Conservation (phyloP, 2,329 filamentous ascomycete species). For the Trichoderma gracile region DNA sequence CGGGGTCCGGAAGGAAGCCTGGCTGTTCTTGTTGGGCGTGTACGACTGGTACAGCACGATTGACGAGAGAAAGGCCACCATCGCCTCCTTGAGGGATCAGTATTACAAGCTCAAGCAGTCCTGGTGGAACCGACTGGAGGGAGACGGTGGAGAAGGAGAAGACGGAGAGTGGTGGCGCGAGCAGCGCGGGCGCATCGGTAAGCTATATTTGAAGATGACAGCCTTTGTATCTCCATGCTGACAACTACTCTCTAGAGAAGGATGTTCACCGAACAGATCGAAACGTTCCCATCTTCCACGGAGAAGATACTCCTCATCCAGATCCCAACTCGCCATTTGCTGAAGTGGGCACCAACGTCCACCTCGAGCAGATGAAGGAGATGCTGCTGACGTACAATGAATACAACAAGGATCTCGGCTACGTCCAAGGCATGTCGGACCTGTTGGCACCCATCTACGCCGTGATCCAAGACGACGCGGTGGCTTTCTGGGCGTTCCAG, state of each 20-base stretch:
- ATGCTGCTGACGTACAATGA: slow-evolving; percentile 99
- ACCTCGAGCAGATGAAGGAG: slow-evolving; percentile 98
- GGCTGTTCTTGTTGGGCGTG: slow-evolving; percentile 89
- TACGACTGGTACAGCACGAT: slow-evolving; percentile 89
- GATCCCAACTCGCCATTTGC: slow-evolving; percentile 95
- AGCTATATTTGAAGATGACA: slow-evolving; percentile 37
- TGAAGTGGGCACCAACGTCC: slow-evolving; percentile 89
- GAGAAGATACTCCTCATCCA: slow-evolving; percentile 94
- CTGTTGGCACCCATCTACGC: slow-evolving; percentile 94
- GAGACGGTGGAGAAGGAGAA: slow-evolving; percentile 75
- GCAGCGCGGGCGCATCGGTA: slow-evolving; percentile 90
- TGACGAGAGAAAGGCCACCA: slow-evolving; percentile 79
- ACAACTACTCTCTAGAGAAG: slow-evolving; percentile 68
- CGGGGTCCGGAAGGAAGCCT: slow-evolving; percentile 92
- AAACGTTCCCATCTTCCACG: slow-evolving; percentile 89
- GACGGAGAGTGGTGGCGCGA: slow-evolving; percentile 96
- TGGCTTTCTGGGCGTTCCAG: slow-evolving; percentile 96
- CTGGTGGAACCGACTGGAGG: slow-evolving; percentile 94
- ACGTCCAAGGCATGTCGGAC: slow-evolving; percentile 99
- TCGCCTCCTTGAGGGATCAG: slow-evolving; percentile 85
- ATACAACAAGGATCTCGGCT: slow-evolving; percentile 91
- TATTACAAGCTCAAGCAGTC: slow-evolving; percentile 91
- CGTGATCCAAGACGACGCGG: slow-evolving; percentile 93
- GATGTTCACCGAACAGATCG: slow-evolving; percentile 97
- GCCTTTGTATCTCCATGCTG: slow-evolving; percentile 22